A percentile compares a stretch with the other conserved stretches of the same genome.
phyloP scores from a whole-genome alignment of 805 yeast genomes.

The Wickerhamomyces bovis region DNA sequence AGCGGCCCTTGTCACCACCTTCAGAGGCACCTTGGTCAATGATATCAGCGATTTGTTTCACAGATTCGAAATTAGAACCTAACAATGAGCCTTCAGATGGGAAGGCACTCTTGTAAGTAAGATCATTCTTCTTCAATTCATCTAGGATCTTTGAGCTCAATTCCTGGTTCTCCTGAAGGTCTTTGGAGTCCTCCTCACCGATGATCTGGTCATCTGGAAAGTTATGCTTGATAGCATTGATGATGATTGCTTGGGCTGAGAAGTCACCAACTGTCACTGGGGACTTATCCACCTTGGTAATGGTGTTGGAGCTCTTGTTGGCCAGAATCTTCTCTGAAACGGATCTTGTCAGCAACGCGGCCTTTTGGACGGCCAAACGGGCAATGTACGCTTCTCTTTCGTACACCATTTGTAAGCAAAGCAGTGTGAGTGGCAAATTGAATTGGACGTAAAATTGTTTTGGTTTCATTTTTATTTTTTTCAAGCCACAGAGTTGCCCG shows the following conservation, averaged over 20 bases:
- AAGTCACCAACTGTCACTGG: constrained; percentile 97
- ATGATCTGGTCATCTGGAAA: constrained; percentile 86
- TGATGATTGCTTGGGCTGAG: constrained; percentile 91
- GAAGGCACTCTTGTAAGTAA: constrained; percentile 30
- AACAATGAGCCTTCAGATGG: constrained; percentile 9
- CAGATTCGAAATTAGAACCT: constrained; percentile 35
- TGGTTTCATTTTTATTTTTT: too few species aligned
- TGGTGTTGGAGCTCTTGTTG: constrained; percentile 43
- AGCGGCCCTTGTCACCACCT: constrained; percentile 76
- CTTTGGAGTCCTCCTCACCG: constrained; percentile 87
- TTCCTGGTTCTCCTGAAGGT: constrained; percentile 45
- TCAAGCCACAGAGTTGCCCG: too few species aligned
- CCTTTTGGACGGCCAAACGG: constrained; percentile 83
- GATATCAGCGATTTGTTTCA: constrained; percentile 49
- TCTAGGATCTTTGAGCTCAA: constrained; percentile 52
- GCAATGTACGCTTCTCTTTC: constrained; percentile 73
- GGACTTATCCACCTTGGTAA: constrained; percentile 80
- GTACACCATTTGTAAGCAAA: constrained; percentile 27
- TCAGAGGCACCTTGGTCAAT: constrained; percentile 75
- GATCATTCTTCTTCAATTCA: constrained; percentile 51
- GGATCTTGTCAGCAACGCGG: constrained; percentile 66
- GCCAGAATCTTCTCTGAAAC: constrained; percentile 51
- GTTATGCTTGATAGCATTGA: constrained; percentile 68
- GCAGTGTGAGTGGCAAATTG: too few species aligned
- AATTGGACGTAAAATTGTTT: too few species aligned